Evolutionary conservation across 2,329 filamentous ascomycete species (phyloP), one percentile per base, ranked within the genome.

Genomic region (Verruconis gallopava): DNA sequence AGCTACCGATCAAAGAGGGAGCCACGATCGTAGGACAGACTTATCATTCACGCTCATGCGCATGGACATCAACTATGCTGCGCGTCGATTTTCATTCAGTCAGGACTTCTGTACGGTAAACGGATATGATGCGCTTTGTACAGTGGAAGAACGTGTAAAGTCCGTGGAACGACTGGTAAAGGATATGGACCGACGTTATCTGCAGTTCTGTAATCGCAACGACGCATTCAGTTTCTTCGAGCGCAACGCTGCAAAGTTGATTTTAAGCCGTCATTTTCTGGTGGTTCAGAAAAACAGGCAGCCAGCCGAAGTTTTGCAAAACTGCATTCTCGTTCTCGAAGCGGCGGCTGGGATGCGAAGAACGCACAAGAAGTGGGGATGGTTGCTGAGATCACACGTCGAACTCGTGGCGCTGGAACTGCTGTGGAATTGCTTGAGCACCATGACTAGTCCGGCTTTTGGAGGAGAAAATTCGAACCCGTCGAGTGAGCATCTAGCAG

Each of bases 191-290:
- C 12, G n/a, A 12, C 40, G 30, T n/a, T 42, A 42, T 19, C 21
- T 42, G 40, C 40, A 39, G 20, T 40, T 40, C 33, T 39, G 33
- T 6, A 11, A 11, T 11, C 15, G 40, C 15, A 42, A 42, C 33
- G 40, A 42, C 32, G 9, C 15, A 9, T 15, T 40, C 33, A 42
- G 40, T 32, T 42, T 40, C 19, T 42, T 42, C 40, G 40, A 5
- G n/a, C 12, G 40, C 6, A 42, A 42, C 22, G 40, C 40, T 9
- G 15, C 18, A 15, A 42, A 41, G 12, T 22, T 42, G 32, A 42
- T 41, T 4, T 22, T 42, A 6, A 41, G 40, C 30, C 39, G 30
- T 12, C 33, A 40, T 40, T 32, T 42, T 5, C 11, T 42, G 15
- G 6, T 40, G 14, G 30, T 19, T 9, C 40, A 42, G 19, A 9